These are phyloP conservation scores for Fusarium sp. DNA, from an alignment of 2,329 filamentous ascomycete species.

Conservation along the genomic window DNA sequence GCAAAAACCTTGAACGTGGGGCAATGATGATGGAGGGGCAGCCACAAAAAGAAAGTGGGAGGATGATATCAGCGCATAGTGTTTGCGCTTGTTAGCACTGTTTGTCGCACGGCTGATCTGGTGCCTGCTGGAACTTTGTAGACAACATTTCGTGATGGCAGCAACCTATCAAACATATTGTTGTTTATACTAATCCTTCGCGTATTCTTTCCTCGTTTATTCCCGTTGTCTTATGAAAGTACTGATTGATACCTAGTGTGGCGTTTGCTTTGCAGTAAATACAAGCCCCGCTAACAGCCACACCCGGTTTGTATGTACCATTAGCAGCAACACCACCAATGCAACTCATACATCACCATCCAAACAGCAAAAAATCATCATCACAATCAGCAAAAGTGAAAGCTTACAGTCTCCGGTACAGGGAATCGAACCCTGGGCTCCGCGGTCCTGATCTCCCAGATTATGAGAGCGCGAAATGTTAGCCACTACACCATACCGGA, in stretches of 20 bases:
- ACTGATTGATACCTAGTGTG: background rate
- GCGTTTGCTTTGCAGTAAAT: too few relatives aligned
- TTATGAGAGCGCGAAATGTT: conserved; percentile 54
- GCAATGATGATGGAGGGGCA: conserved; percentile 52
- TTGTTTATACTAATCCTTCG: too few relatives aligned
- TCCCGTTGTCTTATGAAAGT: background rate
- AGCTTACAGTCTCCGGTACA: conserved; percentile 42
- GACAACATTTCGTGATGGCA: background rate
- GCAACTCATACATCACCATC: background rate
- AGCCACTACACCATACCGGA: conserved; percentile 56
- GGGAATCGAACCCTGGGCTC: conserved; percentile 51
- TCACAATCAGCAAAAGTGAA: background rate
- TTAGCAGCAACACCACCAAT: background rate
- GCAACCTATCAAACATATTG: background rate
- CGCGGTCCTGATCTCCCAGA: conserved; percentile 45
- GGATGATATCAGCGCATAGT: conserved; percentile 53
- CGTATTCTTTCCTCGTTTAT: too few relatives aligned
- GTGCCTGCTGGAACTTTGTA: conserved; percentile 37
- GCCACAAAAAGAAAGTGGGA: conserved; percentile 37
- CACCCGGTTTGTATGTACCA: too few relatives aligned
- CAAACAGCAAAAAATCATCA: background rate
- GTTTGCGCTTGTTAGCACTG: conserved; percentile 43
- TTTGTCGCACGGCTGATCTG: conserved; percentile 14
- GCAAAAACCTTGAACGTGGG: conserved; percentile 52
- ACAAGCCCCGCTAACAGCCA: too few relatives aligned